Percentiles rank a stretch among this genome's conserved stretches.
Conservation (phyloP, 139 green algal genomes). For the Chara braunii region DNA sequence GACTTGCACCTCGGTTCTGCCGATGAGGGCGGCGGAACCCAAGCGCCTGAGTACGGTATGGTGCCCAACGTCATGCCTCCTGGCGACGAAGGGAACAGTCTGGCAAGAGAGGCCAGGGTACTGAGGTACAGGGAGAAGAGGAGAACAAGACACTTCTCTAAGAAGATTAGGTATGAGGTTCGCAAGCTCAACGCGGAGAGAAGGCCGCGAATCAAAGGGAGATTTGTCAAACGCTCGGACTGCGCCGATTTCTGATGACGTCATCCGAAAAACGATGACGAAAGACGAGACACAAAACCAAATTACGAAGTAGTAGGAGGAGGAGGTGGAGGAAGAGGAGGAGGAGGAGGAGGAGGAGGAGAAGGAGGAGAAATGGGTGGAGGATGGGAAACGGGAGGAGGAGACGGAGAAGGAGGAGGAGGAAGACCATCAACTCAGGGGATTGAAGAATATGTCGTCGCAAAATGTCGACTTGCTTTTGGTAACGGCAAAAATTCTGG, state of each 20-base stretch:
- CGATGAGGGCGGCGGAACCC: no score
- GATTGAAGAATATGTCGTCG: neutral
- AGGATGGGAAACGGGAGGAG: neutral
- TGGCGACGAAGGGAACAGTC: neutral
- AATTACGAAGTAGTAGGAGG: neutral
- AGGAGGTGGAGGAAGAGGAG: neutral
- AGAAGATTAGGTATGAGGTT: conserved; percentile 38
- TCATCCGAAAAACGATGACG: neutral
- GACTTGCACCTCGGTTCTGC: no score
- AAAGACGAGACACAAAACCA: neutral
- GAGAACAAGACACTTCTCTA: conserved; percentile 30
- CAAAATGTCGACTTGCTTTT: neutral
- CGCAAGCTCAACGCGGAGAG: conserved; percentile 40
- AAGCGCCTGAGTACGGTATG: no score
- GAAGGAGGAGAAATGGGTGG: conserved; percentile 1
- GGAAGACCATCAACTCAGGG: neutral
- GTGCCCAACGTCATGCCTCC: no score
- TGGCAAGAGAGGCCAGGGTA: conserved; percentile 24
- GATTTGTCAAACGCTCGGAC: conserved; percentile 1
- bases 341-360: neutral
- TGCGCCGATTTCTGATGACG: no score
- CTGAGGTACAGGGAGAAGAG: conserved; percentile 34
- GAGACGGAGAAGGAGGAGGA: neutral
- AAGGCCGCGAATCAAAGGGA: conserved; percentile 34
- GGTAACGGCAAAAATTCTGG: neutral